A percentile compares a stretch with the other conserved stretches of the same genome.
phyloP scores from a whole-genome alignment of 345 rosid species.

The Salix purpurea region DNA sequence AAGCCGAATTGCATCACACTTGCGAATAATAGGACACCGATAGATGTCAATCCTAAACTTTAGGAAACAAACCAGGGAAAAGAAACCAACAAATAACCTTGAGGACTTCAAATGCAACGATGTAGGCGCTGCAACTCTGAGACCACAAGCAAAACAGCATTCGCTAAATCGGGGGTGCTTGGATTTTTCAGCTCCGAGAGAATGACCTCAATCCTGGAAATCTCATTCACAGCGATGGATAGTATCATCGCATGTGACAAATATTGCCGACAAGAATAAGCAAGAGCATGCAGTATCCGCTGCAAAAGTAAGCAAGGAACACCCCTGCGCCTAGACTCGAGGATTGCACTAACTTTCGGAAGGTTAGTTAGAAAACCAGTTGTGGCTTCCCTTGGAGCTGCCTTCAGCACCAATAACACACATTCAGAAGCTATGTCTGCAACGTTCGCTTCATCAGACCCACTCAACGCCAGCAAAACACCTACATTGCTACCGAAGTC shows the following conservation, averaged over 20 bases:
- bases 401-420: slow-evolving; percentile 62
- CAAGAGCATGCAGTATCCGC: slow-evolving; percentile 72
- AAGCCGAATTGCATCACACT: slow-evolving; percentile 5
- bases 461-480: slow-evolving; percentile 55
- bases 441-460: slow-evolving; percentile 40
- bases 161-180: slow-evolving; percentile 41
- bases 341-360: slow-evolving; percentile 55
- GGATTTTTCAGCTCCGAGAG: slow-evolving; percentile 66
- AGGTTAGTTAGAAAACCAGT: slow-evolving; percentile 80
- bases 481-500: slow-evolving; percentile 76
- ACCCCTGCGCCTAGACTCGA: slow-evolving; percentile 54
- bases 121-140: slow-evolving; percentile 75
- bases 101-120: slow-evolving; percentile 40
- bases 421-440: slow-evolving; percentile 86
- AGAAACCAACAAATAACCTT: slow-evolving; percentile 3
- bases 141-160: slow-evolving; percentile 52
- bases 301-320: slow-evolving; percentile 45
- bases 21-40: not conserved
- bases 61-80: not conserved
- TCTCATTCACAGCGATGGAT: slow-evolving; percentile 57
- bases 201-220: slow-evolving; percentile 54
- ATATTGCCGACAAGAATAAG: slow-evolving; percentile 77
- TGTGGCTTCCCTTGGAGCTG: slow-evolving; percentile 89
- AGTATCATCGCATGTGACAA: slow-evolving; percentile 79
- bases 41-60: not conserved